A percentile compares a stretch with the other conserved stretches of the same genome.
These are phyloP conservation scores for Xylaria sp. DNA, from an alignment of 495 filamentous ascomycete species.

Conservation along the genomic window DNA sequence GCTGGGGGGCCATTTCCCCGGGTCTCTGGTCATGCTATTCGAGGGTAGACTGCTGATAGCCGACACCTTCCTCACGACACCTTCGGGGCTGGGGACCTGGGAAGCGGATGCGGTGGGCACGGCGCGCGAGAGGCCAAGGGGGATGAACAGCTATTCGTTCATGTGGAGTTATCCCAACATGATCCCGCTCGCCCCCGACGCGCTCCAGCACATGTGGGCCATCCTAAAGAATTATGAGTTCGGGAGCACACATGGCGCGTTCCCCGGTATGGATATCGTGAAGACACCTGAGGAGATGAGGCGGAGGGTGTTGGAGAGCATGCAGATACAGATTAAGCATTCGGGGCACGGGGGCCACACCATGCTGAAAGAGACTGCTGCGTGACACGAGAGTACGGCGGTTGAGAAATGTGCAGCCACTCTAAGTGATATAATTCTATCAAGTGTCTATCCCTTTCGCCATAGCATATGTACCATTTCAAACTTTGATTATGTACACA, in stretches of 20 bases:
- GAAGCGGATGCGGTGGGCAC: constrained; percentile 40
- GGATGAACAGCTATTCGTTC: constrained; percentile 70
- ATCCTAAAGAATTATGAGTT: constrained; percentile 65
- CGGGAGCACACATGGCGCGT: constrained; percentile 69
- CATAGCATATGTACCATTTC: background rate
- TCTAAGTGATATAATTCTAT: background rate
- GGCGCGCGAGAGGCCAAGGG: constrained; percentile 54
- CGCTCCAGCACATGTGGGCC: constrained; percentile 61
- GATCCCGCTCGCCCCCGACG: constrained; percentile 70
- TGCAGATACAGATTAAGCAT: constrained; percentile 69
- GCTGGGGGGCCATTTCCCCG: constrained; percentile 77
- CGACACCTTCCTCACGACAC: constrained; percentile 73
- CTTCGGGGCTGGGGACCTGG: constrained; percentile 57
- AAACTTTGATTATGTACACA: background rate
- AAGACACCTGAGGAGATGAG: constrained; percentile 58
- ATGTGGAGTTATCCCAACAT: constrained; percentile 84
- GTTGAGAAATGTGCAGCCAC: background rate
- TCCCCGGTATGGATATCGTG: constrained; percentile 65
- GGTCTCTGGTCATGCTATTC: constrained; percentile 68
- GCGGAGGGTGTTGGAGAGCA: constrained; percentile 71
- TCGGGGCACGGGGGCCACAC: constrained; percentile 62
- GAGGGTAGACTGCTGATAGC: constrained; percentile 68
- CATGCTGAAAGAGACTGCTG: constrained; percentile 45
- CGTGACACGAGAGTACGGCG: constrained; percentile 1
- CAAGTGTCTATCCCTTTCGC: background rate